These are phyloP conservation scores for Hirsutella thompsonii DNA, from an alignment of 2,329 filamentous ascomycete species.

Conservation along the genomic window DNA sequence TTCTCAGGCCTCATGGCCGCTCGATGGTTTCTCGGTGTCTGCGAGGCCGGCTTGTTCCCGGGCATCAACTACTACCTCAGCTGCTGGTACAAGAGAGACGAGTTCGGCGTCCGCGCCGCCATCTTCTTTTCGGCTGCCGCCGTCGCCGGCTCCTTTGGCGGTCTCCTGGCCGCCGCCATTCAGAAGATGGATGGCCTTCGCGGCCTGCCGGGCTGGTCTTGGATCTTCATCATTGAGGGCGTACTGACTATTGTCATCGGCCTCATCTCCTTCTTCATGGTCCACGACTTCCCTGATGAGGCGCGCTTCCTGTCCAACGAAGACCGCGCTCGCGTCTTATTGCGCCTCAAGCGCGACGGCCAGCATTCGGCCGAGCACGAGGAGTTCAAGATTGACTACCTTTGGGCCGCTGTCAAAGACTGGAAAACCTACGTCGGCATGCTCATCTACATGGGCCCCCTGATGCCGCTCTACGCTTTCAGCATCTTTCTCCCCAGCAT, in stretches of 20 bases:
- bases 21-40: conserved; percentile 58
- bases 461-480: conserved; percentile 63
- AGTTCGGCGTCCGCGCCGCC: conserved; percentile 69
- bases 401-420: conserved; percentile 61
- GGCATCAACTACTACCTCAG: conserved; percentile 70
- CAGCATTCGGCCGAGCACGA: conserved; percentile 67
- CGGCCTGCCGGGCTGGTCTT: conserved; percentile 44
- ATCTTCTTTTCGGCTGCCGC: conserved; percentile 79
- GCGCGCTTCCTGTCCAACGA: conserved; percentile 58
- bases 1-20: conserved; percentile 54
- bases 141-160: conserved; percentile 65
- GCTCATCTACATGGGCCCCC: conserved; percentile 65
- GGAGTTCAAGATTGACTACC: conserved; percentile 57
- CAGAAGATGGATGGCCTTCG: conserved; percentile 54
- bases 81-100: conserved; percentile 71
- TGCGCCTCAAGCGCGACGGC: conserved; percentile 55
- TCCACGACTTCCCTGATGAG: conserved; percentile 70
- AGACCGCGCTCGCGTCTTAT: conserved; percentile 60
- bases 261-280: conserved; percentile 59
- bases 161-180: conserved; percentile 60
- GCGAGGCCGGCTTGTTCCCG: conserved; percentile 65
- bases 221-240: conserved; percentile 61
- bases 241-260: conserved; percentile 57
- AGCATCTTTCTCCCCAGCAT: conserved; percentile 71
- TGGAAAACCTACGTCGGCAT: conserved; percentile 75